Evolutionary conservation across 2,329 filamentous ascomycete species (phyloP).

Genomic region (Aureobasidium leucospermi): DNA sequence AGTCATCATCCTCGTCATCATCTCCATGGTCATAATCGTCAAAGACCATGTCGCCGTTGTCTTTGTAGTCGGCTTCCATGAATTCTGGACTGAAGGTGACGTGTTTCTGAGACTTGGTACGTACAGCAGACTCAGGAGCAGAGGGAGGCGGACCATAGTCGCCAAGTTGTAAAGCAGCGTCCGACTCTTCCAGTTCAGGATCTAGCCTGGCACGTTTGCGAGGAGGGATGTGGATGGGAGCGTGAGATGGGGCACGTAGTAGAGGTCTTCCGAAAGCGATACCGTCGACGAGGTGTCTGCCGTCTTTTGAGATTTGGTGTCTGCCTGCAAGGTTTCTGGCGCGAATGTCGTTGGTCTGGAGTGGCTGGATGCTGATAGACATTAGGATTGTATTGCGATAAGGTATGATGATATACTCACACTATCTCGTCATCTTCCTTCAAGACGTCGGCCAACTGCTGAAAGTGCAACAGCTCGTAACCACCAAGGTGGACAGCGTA

Average conservation of each 20-base stretch:
- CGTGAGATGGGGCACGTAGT: constrained; percentile 54
- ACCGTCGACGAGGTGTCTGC: constrained; percentile 77
- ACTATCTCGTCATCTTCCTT: constrained; percentile 78
- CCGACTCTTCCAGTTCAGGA: not conserved
- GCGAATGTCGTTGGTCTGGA: constrained; percentile 67
- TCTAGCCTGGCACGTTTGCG: constrained; percentile 54
- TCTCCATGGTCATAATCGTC: constrained; percentile 8
- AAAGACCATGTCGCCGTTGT: constrained; percentile 22
- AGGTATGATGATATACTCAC: constrained; percentile 41
- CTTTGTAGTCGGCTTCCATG: constrained; percentile 17
- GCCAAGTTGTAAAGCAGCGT: not conserved
- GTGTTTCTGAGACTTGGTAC: not conserved
- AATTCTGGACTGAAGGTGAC: constrained; percentile 4
- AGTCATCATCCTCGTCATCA: constrained; percentile 17
- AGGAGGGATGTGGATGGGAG: constrained; percentile 63
- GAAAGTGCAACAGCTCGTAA: constrained; percentile 86
- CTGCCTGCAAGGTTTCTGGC: constrained; percentile 67
- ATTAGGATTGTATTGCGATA: not conserved
- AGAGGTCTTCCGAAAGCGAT: constrained; percentile 73
- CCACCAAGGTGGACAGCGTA: constrained; percentile 73
- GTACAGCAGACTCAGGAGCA: not conserved
- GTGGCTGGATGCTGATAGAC: constrained; percentile 61
- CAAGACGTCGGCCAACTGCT: constrained; percentile 60
- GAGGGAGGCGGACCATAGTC: not conserved
- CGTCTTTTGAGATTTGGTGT: constrained; percentile 70